A percentile compares a stretch with the other conserved stretches of the same genome.
Evolutionary conservation across 2,329 filamentous ascomycete species (phyloP).

Genomic region (Trichoderma brevicompactum): DNA sequence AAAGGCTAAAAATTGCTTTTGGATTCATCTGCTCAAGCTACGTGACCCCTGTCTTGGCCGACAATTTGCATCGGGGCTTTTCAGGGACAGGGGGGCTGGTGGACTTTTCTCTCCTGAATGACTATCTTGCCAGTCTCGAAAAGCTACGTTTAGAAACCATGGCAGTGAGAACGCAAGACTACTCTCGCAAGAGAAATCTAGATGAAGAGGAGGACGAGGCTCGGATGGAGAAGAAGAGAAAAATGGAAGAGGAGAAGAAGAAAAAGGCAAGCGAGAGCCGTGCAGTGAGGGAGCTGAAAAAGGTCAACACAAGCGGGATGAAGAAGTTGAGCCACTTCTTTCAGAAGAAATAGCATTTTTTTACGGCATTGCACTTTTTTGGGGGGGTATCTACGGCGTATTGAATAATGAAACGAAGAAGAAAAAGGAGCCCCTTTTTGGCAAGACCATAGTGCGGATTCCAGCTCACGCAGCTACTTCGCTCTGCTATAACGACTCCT

Average conservation of each 20-base stretch:
- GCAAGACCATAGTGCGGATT: background rate
- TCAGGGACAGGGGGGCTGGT: constrained; percentile 45
- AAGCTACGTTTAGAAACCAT: constrained; percentile 72
- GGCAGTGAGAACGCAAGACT: constrained; percentile 71
- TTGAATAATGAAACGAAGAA: constrained; percentile 22
- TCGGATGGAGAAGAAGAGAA: constrained; percentile 78
- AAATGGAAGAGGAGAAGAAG: constrained; percentile 86
- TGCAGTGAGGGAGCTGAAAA: constrained; percentile 79
- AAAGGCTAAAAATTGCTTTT: constrained; percentile 67
- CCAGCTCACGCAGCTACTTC: constrained; percentile 33
- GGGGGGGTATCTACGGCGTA: constrained; percentile 39
- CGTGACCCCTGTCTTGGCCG: constrained; percentile 52
- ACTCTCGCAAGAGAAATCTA: constrained; percentile 67
- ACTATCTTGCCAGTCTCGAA: constrained; percentile 69
- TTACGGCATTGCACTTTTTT: background rate
- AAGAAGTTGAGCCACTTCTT: constrained; percentile 97
- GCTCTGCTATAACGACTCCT: constrained; percentile 43
- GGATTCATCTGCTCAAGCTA: constrained; percentile 68
- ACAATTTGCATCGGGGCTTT: constrained; percentile 49
- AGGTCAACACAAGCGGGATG: constrained; percentile 92
- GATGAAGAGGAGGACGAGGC: constrained; percentile 71
- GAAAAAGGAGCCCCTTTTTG: background rate
- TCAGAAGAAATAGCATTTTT: constrained; percentile 64
- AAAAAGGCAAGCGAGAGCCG: constrained; percentile 75
- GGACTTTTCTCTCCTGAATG: constrained; percentile 72